Evolutionary conservation across 2,329 filamentous ascomycete genomes (phyloP), one percentile per base, ranked within the genome.

Genomic region (Penicillium fuscoglaucum): DNA sequence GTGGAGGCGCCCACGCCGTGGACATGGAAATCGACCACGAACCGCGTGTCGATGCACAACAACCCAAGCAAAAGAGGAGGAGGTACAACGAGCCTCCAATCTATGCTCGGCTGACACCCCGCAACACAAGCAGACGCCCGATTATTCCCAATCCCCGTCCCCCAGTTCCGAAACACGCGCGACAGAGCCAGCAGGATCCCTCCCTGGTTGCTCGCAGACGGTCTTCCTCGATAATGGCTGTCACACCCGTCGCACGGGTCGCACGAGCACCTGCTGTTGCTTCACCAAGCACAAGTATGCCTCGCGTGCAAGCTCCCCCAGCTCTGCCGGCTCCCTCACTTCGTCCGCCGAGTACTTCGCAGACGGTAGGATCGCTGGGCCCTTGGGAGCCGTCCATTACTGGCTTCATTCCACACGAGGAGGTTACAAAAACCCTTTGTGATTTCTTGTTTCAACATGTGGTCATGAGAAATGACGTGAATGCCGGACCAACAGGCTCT

Each of bases 391-490:
- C 81, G 7, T 82, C 87, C 35, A 87, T 96, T 47, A 88, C 86
- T 1, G 87, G 89, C 48, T 79, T 84, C 10, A 85, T 87, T 59
- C 90, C 90, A 0, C 83, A 87, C 55, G 90, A 95, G 66, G 87
- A 93, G 60, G 76, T 95, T 12, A 86, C 87, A n/a, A 89, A 87
- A 67, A 74, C 81, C 19, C 82, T 96, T n/a, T 90, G 89, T 61
- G 90, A 96, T 70, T 96, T 92, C 68, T 78, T 97, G 12, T 96
- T 87, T 70, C 73, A 84, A 48, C 82, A 89, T 55, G 87, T 95
- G 19, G 82, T 95, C 7, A 79, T 82, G 52, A 86, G 87, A 60
- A 80, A 83, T n/a, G 85, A 90, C 63, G 76, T 86, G 52, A 79
- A 78, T 12, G 81, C 87, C 39, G 82, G 72, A 1, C 76, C 82